A percentile compares a stretch with the other conserved stretches of the same genome.
Evolutionary conservation across 2,329 filamentous ascomycete species (phyloP).

Genomic region (Ambrosiella xylebori): DNA sequence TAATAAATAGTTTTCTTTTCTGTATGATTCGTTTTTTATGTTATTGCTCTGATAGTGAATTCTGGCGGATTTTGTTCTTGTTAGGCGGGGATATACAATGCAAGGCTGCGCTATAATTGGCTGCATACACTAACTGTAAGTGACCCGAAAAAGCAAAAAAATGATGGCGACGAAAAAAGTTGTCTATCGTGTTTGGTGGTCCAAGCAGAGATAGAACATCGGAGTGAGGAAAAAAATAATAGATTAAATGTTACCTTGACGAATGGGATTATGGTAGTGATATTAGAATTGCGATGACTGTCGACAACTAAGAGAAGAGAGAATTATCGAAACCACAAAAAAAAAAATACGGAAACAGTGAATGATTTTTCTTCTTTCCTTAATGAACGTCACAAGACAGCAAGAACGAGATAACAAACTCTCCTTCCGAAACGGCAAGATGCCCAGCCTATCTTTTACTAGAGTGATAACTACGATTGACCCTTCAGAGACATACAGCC

Average conservation of each 20-base stretch:
- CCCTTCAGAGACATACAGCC: too few relatives aligned
- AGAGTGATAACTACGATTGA: too few relatives aligned
- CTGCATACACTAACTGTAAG: neutral
- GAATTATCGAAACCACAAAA: neutral
- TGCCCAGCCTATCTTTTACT: too few relatives aligned
- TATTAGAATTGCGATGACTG: neutral
- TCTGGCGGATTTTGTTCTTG: neutral
- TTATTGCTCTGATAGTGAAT: neutral
- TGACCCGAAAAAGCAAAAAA: slow-evolving; percentile 2
- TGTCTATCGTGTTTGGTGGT: neutral
- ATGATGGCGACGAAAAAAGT: too few relatives aligned
- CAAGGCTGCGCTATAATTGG: slow-evolving; percentile 1
- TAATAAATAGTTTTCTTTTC: too few relatives aligned
- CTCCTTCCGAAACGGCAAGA: neutral
- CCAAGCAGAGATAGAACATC: neutral
- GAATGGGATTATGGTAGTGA: neutral
- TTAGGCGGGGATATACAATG: neutral
- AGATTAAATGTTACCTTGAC: neutral
- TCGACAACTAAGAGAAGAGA: neutral
- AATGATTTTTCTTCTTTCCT: neutral
- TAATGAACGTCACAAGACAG: neutral
- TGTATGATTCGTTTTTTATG: neutral
- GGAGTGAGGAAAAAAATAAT: neutral
- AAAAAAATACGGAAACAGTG: neutral
- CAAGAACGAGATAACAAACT: neutral